These are phyloP conservation scores for Paraleonurus japonicus DNA, from an alignment of 257 asterid genomes.

Conservation along the genomic window DNA sequence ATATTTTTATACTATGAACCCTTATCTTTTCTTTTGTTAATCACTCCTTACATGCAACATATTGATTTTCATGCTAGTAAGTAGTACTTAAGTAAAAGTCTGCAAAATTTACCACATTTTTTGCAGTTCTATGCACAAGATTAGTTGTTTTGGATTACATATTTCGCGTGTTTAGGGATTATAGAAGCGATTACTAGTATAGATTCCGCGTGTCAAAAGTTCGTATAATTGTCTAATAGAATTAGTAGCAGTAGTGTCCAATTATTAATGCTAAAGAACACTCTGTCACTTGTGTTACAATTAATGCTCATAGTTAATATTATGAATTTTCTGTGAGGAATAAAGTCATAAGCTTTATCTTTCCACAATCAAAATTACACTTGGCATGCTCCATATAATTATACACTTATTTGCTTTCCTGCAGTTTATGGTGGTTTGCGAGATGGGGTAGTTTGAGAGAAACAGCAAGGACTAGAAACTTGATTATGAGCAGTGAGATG, in stretches of 20 bases:
- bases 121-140: not conserved
- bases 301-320: too few relatives aligned
- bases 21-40: not conserved
- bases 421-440: not conserved
- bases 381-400: not conserved
- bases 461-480: not conserved
- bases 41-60: not conserved
- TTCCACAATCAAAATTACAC: too few relatives aligned
- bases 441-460: not conserved
- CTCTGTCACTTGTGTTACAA: not conserved
- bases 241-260: not conserved
- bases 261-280: not conserved
- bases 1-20: too few relatives aligned
- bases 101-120: too few relatives aligned
- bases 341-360: too few relatives aligned
- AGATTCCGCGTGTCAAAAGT: too few relatives aligned
- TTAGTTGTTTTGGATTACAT: too few relatives aligned
- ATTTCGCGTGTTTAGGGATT: too few relatives aligned
- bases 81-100: not conserved
- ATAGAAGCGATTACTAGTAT: too few relatives aligned
- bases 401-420: not conserved
- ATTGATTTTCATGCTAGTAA: not conserved
- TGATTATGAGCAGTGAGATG: not conserved
- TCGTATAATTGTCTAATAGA: too few relatives aligned
- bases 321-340: not conserved